phyloP scores from a whole-genome alignment of 345 rosid species.

The Citrus trifoliata region DNA sequence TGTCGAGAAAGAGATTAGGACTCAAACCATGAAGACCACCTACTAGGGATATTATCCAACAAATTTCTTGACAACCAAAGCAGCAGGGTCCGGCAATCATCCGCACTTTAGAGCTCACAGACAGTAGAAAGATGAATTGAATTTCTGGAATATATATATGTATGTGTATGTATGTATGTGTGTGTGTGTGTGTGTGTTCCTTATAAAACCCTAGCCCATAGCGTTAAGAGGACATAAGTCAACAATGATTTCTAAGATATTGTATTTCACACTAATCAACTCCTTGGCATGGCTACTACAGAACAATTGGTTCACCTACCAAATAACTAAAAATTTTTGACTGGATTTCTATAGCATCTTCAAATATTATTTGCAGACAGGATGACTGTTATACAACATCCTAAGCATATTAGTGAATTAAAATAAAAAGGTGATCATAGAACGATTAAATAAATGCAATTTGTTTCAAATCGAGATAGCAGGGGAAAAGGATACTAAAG shows the following conservation, averaged over 20 bases:
- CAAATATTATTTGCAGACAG: neutral
- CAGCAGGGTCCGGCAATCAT: neutral
- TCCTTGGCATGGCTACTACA: neutral
- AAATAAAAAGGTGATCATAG: neutral
- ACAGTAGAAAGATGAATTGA: neutral
- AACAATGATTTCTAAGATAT: neutral
- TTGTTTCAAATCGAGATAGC: neutral
- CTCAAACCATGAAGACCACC: neutral
- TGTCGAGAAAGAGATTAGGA: neutral
- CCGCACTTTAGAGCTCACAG: neutral
- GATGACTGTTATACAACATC: neutral
- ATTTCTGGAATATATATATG: neutral
- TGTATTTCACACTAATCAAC: neutral
- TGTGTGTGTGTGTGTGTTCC: neutral
- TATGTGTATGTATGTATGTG: accelerated
- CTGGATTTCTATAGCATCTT: neutral
- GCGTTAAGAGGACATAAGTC: neutral
- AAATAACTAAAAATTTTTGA: neutral
- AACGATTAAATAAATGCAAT: neutral
- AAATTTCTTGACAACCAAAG: neutral
- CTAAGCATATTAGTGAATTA: neutral
- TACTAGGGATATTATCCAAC: neutral
- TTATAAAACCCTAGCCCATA: neutral
- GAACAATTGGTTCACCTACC: neutral
- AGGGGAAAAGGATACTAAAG: neutral